These are phyloP conservation scores for Dendrocalamus sinicus DNA, from an alignment of 176 grass and related monocot genomes.

Conservation along the genomic window DNA sequence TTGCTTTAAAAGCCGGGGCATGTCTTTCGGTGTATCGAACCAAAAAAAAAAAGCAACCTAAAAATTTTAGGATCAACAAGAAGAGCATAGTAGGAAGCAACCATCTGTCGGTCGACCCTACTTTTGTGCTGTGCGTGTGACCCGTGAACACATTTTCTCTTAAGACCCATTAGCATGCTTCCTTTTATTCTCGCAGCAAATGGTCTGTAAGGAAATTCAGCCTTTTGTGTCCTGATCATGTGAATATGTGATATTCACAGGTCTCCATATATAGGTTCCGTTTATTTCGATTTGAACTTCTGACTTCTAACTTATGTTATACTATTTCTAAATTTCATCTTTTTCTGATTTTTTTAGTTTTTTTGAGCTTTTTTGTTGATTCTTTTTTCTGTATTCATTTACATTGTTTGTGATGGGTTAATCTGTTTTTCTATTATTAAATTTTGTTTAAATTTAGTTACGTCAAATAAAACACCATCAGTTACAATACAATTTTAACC, in stretches of 20 bases:
- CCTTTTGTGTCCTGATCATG: not conserved
- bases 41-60: not conserved
- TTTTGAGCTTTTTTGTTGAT: no score
- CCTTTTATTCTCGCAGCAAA: not conserved
- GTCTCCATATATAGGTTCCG: no score
- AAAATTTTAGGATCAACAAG: not conserved
- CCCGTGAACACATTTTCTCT: not conserved
- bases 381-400: no score
- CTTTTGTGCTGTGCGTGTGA: not conserved
- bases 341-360: no score
- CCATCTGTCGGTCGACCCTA: not conserved
- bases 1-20: not conserved
- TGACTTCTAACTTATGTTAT: no score
- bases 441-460: no score
- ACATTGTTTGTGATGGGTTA: no score
- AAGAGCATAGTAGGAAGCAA: not conserved
- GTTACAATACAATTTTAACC: no score
- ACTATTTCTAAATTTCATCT: no score
- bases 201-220: not conserved
- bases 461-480: no score
- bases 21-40: not conserved
- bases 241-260: not conserved
- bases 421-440: no score
- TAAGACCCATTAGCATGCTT: not conserved
- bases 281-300: no score